Base-by-base conservation (phyloP, 371 early-diverging fungal species). In the Massospora cicadina region DNA sequence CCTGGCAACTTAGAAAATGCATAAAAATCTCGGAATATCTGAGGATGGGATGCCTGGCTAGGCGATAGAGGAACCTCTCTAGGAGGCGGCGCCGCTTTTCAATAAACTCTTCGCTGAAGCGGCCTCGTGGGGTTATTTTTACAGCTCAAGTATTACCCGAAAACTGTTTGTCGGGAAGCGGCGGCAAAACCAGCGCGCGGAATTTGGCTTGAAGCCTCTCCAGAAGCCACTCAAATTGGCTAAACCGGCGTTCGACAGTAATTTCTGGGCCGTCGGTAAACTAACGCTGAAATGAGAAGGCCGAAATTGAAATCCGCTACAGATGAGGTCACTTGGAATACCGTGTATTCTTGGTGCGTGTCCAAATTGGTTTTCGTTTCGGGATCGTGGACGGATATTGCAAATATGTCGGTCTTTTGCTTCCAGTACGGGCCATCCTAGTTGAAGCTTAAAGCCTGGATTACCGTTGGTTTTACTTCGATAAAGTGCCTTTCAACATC, bases 401-500 rank as follows among this genome's bases (percentile, higher is more conserved):
- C 68, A 63, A 76, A 76, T 3, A 71, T 23, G 12, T 71, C 69
- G 0, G 73, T 69, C 66, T 76, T 76, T 55, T 74, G 71, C 32
- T 70, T 70, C 76, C 76, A 74, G 31, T 67, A 68, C 10, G 76
- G 76, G 0, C 76, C 76, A 57, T 68, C 66, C 27, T 67, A 43
- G 5, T 17, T 17, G 17, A 43, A 43, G 5, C 5, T 43, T 17
- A 43, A 43, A 43, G 17, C 43, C 43, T 10, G 43, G 17, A 10
- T 10, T 10, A 5, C 17, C 43, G 17, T 10, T 10, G 43, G 17
- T 17, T 43, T 43, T 43, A 43, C 43, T 43, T 43, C 70, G 32
- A 76, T 71, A 43, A 70, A 76, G 58, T 76, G 76, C 66, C 71
- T 76, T 59, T 76, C 76, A 1, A 74, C 71, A 56, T 76, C 76